phyloP scores from a whole-genome alignment of 345 rosid species.

The Ricinus communis region DNA sequence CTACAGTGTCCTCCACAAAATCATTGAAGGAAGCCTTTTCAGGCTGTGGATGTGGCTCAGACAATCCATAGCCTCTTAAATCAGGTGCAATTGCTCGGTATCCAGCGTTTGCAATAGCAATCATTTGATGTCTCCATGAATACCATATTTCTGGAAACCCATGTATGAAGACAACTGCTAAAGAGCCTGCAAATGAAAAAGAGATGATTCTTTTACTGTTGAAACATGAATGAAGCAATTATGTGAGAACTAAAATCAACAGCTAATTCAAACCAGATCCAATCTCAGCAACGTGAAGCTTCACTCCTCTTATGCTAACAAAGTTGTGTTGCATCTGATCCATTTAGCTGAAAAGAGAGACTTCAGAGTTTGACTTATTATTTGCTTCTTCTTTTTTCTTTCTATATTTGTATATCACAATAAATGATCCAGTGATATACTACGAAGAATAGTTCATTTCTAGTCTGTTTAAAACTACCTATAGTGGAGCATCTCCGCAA shows the following conservation, averaged over 20 bases:
- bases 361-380: background rate
- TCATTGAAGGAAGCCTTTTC: conserved; percentile 33
- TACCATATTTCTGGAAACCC: conserved; percentile 30
- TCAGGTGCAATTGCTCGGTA: conserved; percentile 21
- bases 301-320: conserved; percentile 25
- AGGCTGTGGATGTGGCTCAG: conserved; percentile 24
- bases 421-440: no score
- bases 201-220: background rate
- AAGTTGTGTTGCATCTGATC: conserved; percentile 27
- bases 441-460: no score
- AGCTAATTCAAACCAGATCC: conserved; percentile 21
- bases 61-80: conserved; percentile 26
- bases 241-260: background rate
- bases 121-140: conserved; percentile 29
- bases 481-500: no score
- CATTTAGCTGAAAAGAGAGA: background rate
- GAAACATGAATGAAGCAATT: background rate
- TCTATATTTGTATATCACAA: background rate
- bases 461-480: no score
- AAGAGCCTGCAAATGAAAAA: conserved; percentile 13
- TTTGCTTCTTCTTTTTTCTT: background rate
- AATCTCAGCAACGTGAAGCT: conserved; percentile 32
- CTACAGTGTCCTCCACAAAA: conserved; percentile 34
- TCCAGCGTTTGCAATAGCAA: conserved; percentile 24
- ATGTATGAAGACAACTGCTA: conserved; percentile 19